Evolutionary conservation across 768 basidiomycete species (phyloP), one percentile per base, ranked within the genome.

Genomic region (Chalciporus piperatus): DNA sequence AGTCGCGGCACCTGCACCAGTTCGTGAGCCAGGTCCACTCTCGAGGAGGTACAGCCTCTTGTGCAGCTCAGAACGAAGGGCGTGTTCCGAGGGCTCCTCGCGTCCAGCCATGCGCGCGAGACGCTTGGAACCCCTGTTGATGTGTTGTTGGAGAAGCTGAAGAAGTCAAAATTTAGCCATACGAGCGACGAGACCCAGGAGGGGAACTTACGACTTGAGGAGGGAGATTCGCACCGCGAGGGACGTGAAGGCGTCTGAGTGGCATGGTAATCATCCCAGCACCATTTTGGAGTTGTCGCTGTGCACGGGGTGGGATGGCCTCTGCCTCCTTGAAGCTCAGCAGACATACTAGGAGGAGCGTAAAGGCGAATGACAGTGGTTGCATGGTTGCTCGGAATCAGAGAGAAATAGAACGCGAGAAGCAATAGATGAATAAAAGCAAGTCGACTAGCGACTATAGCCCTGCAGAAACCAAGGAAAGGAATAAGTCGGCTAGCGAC

Each of bases 61-160:
- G 49, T 70, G 61, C 38, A 84, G 63, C 51, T 72, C 76, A 8
- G 58, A 69, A 35, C 71, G 67, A 46, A 88, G 76, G 14, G 76
- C 72, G 22, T 72, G 70, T 13, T 71, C 71, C 19, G 78, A 72
- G 6, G 84, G 84, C 8, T 63, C 75, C 19, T 70, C 69, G 35
- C 77, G 79, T 13, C 85, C 81, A 4, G 80, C 80, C 82, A 90
- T 86, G 44, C 77, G 82, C 8, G 87, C 85, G 45, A 83, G 76
- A 47, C 88, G 85, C 50, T 74, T 76, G 48, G 79, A 70, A 47
- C 77, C 75, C 45, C 81, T 83, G 67, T 89, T 90, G 55, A 86
- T 78, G 59, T 83, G 76, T 67, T 85, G 88, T 66, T 89, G 87
- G 30, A 84, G 68, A 41, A 77, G 66, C 89, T 91, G 22, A 23